These are phyloP conservation scores for Dionaea muscipula DNA, from an alignment of 179 eudicot genomes.

Conservation along the genomic window DNA sequence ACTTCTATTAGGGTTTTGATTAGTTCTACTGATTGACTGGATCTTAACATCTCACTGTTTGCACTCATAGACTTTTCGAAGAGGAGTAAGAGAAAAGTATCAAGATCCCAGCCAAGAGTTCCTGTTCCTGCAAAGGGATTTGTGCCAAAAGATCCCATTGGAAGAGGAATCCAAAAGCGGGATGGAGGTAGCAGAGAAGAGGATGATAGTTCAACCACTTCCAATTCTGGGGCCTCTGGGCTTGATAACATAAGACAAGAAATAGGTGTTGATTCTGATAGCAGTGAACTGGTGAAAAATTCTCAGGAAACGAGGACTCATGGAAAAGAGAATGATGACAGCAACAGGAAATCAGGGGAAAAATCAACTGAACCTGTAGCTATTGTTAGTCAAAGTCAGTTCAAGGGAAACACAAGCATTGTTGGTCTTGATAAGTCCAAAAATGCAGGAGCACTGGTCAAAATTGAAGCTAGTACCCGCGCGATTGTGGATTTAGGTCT, in stretches of 20 bases:
- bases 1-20: neutral
- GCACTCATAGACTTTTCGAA: constrained; percentile 48
- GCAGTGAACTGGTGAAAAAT: constrained; percentile 13
- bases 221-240: constrained; percentile 21
- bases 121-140: constrained; percentile 46
- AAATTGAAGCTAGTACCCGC: constrained; percentile 4
- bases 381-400: constrained; percentile 12
- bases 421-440: constrained; percentile 8
- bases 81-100: constrained; percentile 37
- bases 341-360: constrained; percentile 18
- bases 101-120: constrained; percentile 36
- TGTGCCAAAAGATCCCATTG: constrained; percentile 45
- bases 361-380: constrained; percentile 6
- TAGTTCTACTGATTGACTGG: neutral
- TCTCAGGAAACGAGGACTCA: constrained; percentile 17
- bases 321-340: constrained; percentile 22
- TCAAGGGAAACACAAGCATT: constrained; percentile 19
- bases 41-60: constrained; percentile 5
- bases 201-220: constrained; percentile 20
- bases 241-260: constrained; percentile 23
- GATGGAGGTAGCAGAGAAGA: constrained; percentile 31
- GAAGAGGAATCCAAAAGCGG: constrained; percentile 33
- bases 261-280: constrained; percentile 18
- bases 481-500: constrained; percentile 12
- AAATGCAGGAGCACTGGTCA: constrained; percentile 6